Conservation (phyloP, 495 filamentous ascomycete species). For the Letharia lupina region DNA sequence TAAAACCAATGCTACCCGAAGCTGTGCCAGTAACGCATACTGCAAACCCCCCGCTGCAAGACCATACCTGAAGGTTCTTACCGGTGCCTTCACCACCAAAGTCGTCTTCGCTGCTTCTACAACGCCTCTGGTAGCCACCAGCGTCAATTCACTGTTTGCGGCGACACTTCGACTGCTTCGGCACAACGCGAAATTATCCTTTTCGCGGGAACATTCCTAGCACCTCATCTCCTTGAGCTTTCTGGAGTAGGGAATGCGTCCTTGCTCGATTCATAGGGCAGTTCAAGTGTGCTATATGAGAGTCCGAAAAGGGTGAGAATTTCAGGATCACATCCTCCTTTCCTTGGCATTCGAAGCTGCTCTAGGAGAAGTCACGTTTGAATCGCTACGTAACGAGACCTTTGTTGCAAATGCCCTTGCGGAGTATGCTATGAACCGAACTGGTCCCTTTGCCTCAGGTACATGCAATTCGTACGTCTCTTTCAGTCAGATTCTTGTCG, state of each 20-base stretch:
- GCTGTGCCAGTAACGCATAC: conserved; percentile 44
- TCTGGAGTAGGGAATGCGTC: conserved; percentile 31
- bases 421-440: conserved; percentile 17
- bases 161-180: conserved; percentile 25
- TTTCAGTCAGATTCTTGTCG: conserved; percentile 16
- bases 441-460: conserved; percentile 20
- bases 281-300: conserved; percentile 45
- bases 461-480: conserved; percentile 21
- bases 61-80: conserved; percentile 39
- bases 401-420: conserved; percentile 7
- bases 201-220: conserved; percentile 40
- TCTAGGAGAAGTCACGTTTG: conserved; percentile 15
- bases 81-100: conserved; percentile 38
- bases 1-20: conserved; percentile 38
- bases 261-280: conserved; percentile 39
- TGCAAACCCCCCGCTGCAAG: conserved; percentile 35
- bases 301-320: conserved; percentile 43
- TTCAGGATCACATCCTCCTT: conserved; percentile 36
- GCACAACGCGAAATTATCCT: conserved; percentile 22
- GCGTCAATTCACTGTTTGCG: conserved; percentile 29
- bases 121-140: conserved; percentile 22
- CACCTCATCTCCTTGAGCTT: conserved; percentile 37
- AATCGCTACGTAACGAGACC: conserved; percentile 12
- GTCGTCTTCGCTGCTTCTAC: conserved; percentile 29
- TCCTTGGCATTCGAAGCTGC: conserved; percentile 19